A percentile compares a stretch with the other conserved stretches of the same genome.
phyloP scores from a whole-genome alignment of 1,139 yeast species.

The Magnusiomyces paraingens region DNA sequence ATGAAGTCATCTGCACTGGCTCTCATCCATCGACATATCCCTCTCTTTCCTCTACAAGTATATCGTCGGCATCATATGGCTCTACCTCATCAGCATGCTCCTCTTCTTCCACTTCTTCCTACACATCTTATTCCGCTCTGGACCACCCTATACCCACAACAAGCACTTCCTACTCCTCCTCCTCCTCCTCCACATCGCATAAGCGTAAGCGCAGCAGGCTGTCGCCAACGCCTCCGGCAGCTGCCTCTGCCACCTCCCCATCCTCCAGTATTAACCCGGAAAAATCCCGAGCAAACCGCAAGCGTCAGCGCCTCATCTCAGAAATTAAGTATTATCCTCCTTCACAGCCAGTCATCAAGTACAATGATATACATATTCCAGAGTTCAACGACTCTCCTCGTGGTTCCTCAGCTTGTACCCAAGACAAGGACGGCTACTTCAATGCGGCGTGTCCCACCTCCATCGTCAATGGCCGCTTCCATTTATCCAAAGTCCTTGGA shows the following conservation, averaged over 20 bases:
- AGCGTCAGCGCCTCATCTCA: slow-evolving; percentile 1
- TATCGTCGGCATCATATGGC: no score
- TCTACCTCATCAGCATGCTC: not conserved
- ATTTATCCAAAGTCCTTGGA: slow-evolving; percentile 48
- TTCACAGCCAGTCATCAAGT: slow-evolving; percentile 25
- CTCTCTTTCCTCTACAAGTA: no score
- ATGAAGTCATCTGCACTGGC: slow-evolving; percentile 3
- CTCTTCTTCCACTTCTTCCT: not conserved
- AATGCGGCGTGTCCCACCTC: slow-evolving; percentile 30
- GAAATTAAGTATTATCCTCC: slow-evolving; percentile 17
- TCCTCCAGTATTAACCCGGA: not conserved
- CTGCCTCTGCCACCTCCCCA: not conserved
- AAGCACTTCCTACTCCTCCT: not conserved
- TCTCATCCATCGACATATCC: not conserved
- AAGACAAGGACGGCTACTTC: slow-evolving; percentile 39
- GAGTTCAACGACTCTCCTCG: slow-evolving; percentile 24
- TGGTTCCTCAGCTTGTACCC: slow-evolving; percentile 18
- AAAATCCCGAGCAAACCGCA: not conserved
- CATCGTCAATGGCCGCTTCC: slow-evolving; percentile 42
- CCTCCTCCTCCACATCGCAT: not conserved
- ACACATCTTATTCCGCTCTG: not conserved
- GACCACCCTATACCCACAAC: not conserved
- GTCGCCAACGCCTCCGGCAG: no score
- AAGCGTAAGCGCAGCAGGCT: slow-evolving; percentile 3
- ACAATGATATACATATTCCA: slow-evolving; percentile 29